phyloP scores from a whole-genome alignment of 2,329 filamentous ascomycete genomes.

The Aspergillus niger region DNA sequence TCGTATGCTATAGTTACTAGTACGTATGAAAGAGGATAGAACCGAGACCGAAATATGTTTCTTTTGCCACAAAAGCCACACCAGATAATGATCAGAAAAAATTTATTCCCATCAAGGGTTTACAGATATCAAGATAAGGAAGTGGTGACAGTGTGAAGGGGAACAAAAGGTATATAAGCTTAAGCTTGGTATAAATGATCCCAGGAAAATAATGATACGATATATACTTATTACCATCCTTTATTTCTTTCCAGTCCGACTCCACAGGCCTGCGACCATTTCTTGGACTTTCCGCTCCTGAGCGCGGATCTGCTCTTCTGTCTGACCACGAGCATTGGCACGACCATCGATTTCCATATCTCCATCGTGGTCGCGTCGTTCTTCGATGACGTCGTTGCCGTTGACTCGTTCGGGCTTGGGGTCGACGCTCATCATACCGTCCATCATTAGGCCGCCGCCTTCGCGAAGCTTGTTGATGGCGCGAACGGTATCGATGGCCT shows the following conservation, averaged over 20 bases:
- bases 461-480: conserved; percentile 69
- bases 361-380: conserved; percentile 31
- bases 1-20: too few relatives aligned
- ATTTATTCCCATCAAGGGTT: neutral
- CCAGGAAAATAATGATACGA: neutral
- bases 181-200: neutral
- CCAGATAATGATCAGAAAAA: neutral
- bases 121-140: neutral
- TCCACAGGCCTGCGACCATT: conserved; percentile 61
- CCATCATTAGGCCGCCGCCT: conserved; percentile 64
- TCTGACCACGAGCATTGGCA: conserved; percentile 62
- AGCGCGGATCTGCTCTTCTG: conserved; percentile 62
- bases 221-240: neutral
- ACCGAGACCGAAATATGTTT: neutral
- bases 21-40: neutral
- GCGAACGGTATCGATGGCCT: conserved; percentile 67
- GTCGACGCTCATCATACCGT: conserved; percentile 60
- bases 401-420: conserved; percentile 53
- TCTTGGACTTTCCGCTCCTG: conserved; percentile 63
- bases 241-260: conserved; percentile 17
- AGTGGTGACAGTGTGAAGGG: neutral
- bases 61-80: neutral
- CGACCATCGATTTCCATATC: conserved; percentile 60
- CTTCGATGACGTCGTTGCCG: conserved; percentile 46
- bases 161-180: neutral